phyloP scores from a whole-genome alignment of 169 alveolate species.

The Plasmodium knowlesi region DNA sequence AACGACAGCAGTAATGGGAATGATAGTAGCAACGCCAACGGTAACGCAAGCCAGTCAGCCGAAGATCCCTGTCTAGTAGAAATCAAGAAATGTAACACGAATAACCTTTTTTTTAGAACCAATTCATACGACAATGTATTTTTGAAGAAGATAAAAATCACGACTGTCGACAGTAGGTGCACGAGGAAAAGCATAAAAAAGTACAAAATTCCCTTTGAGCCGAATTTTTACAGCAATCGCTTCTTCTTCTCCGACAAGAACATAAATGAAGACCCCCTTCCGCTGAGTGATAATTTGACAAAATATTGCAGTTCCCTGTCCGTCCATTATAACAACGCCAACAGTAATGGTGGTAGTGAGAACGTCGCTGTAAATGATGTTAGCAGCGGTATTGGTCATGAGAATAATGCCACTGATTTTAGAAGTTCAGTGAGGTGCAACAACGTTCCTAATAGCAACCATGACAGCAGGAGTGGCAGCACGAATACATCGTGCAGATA shows the following conservation, averaged over 20 bases:
- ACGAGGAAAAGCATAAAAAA: conserved; percentile 24
- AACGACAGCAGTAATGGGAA: background rate
- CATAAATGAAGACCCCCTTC: conserved; percentile 15
- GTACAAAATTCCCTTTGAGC: conserved; percentile 68
- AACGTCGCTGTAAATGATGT: background rate
- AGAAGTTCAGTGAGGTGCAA: background rate
- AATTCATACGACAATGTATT: conserved; percentile 34
- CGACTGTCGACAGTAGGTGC: conserved; percentile 22
- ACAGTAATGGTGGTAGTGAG: background rate
- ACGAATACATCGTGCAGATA: background rate
- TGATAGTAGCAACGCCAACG: background rate
- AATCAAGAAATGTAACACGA: conserved; percentile 5
- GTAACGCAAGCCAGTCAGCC: background rate
- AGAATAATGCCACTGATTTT: background rate
- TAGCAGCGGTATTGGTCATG: background rate
- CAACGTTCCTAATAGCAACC: background rate
- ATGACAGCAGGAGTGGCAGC: conserved; percentile 4
- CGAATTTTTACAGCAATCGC: conserved; percentile 57
- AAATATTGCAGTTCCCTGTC: conserved; percentile 18
- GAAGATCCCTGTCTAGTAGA: conserved; percentile 5
- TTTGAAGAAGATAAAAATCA: conserved; percentile 44
- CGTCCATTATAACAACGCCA: conserved; percentile 18
- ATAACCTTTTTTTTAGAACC: conserved; percentile 22
- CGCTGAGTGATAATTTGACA: conserved; percentile 12
- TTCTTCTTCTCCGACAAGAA: conserved; percentile 60